Evolutionary conservation across 305 asterid genomes (phyloP).

Genomic region (Fraxinus ornus): DNA sequence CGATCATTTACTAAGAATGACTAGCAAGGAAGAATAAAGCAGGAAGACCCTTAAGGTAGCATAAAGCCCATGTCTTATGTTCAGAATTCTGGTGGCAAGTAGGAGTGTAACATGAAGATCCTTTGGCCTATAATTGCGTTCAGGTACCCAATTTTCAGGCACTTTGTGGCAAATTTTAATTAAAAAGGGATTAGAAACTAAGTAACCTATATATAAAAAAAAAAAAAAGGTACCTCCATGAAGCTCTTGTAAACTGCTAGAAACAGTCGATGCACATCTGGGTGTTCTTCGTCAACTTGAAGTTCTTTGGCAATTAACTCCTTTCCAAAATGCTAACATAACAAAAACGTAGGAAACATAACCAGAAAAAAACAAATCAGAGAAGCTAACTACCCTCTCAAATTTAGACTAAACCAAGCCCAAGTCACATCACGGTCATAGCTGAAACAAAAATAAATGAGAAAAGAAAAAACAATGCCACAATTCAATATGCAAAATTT

Average conservation of each 20-base stretch:
- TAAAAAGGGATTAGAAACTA: not conserved
- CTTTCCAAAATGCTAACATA: constrained; percentile 63
- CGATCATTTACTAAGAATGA: not conserved
- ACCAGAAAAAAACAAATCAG: not conserved
- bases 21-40: not conserved
- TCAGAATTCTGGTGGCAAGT: not conserved
- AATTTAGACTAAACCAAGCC: not conserved
- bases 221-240: constrained; percentile 53
- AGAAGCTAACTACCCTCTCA: not conserved
- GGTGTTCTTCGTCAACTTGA: constrained; percentile 71
- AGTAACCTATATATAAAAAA: too few relatives aligned
- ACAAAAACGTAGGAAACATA: constrained; percentile 13
- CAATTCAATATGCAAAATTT: not conserved
- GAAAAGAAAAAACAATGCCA: not conserved
- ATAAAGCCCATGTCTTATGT: not conserved
- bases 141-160: not conserved
- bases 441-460: not conserved
- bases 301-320: constrained; percentile 94
- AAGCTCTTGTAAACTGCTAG: constrained; percentile 77
- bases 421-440: not conserved
- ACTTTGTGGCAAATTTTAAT: not conserved
- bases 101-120: not conserved
- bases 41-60: not conserved
- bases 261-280: constrained; percentile 77
- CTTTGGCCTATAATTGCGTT: not conserved